Evolutionary conservation across 352 stramenopile species (phyloP).

Genomic region (Phytopythium ostracodes): DNA sequence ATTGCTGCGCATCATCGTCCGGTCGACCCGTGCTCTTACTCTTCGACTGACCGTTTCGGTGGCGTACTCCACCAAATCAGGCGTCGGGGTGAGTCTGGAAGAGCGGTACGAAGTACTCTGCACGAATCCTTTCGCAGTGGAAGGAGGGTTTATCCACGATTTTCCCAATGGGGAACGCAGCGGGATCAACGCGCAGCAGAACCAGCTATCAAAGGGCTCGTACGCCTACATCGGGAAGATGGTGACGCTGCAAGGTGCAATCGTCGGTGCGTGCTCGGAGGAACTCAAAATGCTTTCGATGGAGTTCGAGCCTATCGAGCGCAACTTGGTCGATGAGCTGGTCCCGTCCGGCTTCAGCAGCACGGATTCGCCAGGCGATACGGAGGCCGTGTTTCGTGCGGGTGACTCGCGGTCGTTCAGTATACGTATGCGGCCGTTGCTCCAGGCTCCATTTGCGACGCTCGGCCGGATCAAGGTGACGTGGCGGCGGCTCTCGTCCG

Average conservation of each 20-base stretch:
- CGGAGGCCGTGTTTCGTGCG: slow-evolving; percentile 37
- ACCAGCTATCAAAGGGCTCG: slow-evolving; percentile 24
- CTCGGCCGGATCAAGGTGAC: slow-evolving; percentile 55
- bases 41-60: slow-evolving; percentile 47
- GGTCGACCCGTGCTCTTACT: slow-evolving; percentile 34
- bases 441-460: slow-evolving; percentile 36
- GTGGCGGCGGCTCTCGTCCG: slow-evolving; percentile 58
- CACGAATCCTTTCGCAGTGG: slow-evolving; percentile 54
- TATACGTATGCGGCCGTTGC: slow-evolving; percentile 45
- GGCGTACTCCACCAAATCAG: slow-evolving; percentile 61
- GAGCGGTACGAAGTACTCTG: slow-evolving; percentile 65
- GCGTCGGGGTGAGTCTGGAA: slow-evolving; percentile 58
- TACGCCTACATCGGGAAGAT: slow-evolving; percentile 61
- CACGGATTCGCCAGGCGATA: slow-evolving; percentile 8
- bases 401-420: slow-evolving; percentile 64
- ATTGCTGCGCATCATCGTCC: slow-evolving; percentile 53
- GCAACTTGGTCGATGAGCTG: slow-evolving; percentile 27
- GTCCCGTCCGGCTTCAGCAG: slow-evolving; percentile 42
- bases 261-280: slow-evolving; percentile 53
- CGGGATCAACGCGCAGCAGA: slow-evolving; percentile 13
- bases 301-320: slow-evolving; percentile 41
- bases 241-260: slow-evolving; percentile 49
- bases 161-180: slow-evolving; percentile 45
- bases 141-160: slow-evolving; percentile 56
- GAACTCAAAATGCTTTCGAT: slow-evolving; percentile 48